phyloP scores from a whole-genome alignment of 2,329 filamentous ascomycete genomes.

The Exophiala dermatitidis region DNA sequence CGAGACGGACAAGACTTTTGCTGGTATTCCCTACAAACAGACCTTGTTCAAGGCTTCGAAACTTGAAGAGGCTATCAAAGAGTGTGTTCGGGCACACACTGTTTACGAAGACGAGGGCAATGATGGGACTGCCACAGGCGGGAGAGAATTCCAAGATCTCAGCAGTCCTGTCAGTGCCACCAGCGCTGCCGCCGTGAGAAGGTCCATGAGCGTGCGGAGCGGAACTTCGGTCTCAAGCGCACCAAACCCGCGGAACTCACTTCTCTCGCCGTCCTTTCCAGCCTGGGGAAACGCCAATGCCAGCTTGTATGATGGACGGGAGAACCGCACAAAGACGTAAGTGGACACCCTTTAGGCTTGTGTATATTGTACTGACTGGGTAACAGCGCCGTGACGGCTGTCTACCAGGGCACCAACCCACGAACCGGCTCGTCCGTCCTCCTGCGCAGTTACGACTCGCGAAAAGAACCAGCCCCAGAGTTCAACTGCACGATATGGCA shows the following conservation, averaged over 20 bases:
- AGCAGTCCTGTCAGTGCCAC: conserved; percentile 31
- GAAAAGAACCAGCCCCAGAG: conserved; percentile 82
- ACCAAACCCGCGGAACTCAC: conserved; percentile 14
- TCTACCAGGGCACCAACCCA: conserved; percentile 70
- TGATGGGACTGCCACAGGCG: conserved; percentile 48
- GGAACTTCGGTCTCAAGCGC: conserved; percentile 74
- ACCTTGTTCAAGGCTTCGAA: conserved; percentile 96
- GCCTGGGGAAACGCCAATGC: conserved; percentile 78
- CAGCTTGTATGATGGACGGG: conserved; percentile 75
- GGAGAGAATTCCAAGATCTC: conserved; percentile 43
- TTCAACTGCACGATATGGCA: conserved; percentile 96
- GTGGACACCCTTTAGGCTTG: conserved; percentile 33
- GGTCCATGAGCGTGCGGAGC: conserved; percentile 38
- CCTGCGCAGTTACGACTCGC: conserved; percentile 88
- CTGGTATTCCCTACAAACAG: conserved; percentile 86
- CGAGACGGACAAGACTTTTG: conserved; percentile 96
- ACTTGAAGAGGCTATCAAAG: conserved; percentile 85
- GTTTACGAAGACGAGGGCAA: conserved; percentile 75
- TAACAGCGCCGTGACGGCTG: conserved; percentile 73
- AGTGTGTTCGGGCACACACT: conserved; percentile 80
- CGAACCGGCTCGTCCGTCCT: conserved; percentile 62
- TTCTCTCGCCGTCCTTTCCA: conserved; percentile 20
- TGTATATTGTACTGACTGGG: conserved; percentile 8
- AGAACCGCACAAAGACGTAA: conserved; percentile 84
- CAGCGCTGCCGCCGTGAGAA: conserved; percentile 13